phyloP scores from a whole-genome alignment of 768 basidiomycete species.

The Collybiopsis luxurians region DNA sequence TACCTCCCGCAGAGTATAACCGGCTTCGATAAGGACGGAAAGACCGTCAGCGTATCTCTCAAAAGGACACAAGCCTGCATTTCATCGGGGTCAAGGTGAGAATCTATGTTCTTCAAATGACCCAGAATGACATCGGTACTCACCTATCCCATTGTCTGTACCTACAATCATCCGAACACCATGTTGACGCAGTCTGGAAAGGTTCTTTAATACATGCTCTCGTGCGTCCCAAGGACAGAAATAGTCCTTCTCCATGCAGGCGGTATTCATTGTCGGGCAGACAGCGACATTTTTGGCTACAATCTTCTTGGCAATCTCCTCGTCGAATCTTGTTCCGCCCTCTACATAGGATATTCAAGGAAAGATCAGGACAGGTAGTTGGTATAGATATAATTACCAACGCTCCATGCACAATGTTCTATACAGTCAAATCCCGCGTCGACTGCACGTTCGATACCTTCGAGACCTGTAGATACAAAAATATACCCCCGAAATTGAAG shows the following conservation, averaged over 20 bases:
- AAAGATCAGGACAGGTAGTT: neutral
- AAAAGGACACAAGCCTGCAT: conserved; percentile 1
- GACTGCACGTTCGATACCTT: conserved; percentile 6
- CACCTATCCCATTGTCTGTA: conserved; percentile 7
- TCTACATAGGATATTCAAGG: neutral
- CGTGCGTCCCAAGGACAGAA: conserved; percentile 10
- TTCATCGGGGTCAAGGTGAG: neutral
- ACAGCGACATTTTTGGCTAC: conserved; percentile 3
- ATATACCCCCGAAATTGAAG: too few species aligned
- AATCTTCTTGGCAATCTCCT: conserved; percentile 5
- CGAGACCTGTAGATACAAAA: neutral
- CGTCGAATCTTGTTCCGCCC: conserved; percentile 8
- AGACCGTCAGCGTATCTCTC: conserved; percentile 10
- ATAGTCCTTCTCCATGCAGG: conserved; percentile 6
- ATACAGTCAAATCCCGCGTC: conserved; percentile 9
- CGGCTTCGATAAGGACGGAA: conserved; percentile 6
- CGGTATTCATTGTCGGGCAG: conserved; percentile 10
- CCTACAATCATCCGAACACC: conserved; percentile 6
- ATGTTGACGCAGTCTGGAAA: neutral
- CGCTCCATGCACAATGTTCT: conserved; percentile 9
- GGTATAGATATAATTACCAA: neutral
- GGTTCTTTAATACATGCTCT: conserved; percentile 4
- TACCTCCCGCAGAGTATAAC: conserved; percentile 5
- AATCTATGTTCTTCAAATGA: neutral
- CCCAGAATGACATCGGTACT: neutral